These are phyloP conservation scores for Fusarium setosum DNA, from an alignment of 2,329 filamentous ascomycete species.

Conservation along the genomic window DNA sequence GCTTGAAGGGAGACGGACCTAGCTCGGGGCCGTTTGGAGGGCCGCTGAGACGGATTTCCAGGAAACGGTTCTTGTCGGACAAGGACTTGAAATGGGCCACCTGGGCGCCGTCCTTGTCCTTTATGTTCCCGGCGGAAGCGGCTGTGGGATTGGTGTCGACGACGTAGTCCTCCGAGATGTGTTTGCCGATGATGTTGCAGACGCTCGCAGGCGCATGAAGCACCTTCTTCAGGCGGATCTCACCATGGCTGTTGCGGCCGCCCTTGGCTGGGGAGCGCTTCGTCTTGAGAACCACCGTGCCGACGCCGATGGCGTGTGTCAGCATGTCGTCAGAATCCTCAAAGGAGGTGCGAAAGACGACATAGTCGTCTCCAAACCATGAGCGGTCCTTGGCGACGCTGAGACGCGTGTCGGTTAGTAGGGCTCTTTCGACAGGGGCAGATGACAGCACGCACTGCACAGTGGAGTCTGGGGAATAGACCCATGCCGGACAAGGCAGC, in stretches of 20 bases:
- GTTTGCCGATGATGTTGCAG: conserved; percentile 9
- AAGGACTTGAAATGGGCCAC: neutral
- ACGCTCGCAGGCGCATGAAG: neutral
- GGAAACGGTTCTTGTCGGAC: neutral
- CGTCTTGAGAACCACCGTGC: neutral
- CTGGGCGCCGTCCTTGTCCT: neutral
- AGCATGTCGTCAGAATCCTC: neutral
- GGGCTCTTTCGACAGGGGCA: neutral
- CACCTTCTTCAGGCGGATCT: conserved; percentile 28
- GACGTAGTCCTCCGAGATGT: neutral
- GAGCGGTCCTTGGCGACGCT: neutral
- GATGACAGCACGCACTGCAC: neutral
- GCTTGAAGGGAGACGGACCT: neutral
- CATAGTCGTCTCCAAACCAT: neutral
- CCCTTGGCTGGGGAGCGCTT: neutral
- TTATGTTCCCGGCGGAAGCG: no score
- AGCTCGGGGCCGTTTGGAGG: neutral
- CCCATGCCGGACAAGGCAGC: neutral
- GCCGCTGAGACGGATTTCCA: neutral
- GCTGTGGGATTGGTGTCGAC: no score
- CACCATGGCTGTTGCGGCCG: neutral
- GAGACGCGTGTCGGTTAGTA: neutral
- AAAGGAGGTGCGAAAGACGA: neutral
- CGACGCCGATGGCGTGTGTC: conserved; percentile 4
- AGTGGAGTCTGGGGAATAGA: neutral